These are phyloP conservation scores for Leishmania braziliensis DNA, from an alignment of 208 protist genomes.

Conservation along the genomic window DNA sequence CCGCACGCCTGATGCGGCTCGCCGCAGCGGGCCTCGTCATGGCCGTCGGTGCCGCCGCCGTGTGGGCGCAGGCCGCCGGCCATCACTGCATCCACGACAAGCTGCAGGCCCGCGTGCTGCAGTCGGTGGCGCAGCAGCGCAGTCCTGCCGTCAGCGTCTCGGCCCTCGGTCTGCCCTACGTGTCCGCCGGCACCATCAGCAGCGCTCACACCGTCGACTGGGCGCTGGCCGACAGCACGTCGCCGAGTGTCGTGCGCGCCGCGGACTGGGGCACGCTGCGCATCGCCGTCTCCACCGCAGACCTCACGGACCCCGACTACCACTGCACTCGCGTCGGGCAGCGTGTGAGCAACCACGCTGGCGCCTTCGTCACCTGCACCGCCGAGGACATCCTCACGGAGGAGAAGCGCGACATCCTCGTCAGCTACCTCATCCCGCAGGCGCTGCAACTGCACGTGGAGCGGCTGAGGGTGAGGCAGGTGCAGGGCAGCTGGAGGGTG, in stretches of 20 bases:
- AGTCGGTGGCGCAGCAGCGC: neutral
- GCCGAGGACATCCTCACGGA: no score
- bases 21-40: no score
- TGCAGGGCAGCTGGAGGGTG: slow-evolving; percentile 18
- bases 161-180: no score
- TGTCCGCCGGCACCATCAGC: no score
- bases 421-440: no score
- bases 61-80: neutral
- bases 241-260: neutral
- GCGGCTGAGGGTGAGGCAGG: slow-evolving; percentile 42
- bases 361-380: neutral
- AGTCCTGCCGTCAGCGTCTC: no score
- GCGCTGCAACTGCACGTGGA: neutral
- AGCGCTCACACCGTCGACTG: no score
- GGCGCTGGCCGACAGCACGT: no score
- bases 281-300: slow-evolving; percentile 35
- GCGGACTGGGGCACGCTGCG: slow-evolving; percentile 36
- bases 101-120: slow-evolving; percentile 22
- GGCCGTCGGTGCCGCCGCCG: neutral
- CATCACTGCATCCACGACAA: slow-evolving; percentile 6
- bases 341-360: slow-evolving; percentile 20
- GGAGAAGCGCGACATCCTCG: no score
- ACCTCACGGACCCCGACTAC: slow-evolving; percentile 33
- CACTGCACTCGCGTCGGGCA: slow-evolving; percentile 44
- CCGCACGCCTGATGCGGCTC: neutral